A percentile compares a stretch with the other conserved stretches of the same genome.
Conservation (phyloP, 148 eudicot genomes). For the Chenopodium quinoa region DNA sequence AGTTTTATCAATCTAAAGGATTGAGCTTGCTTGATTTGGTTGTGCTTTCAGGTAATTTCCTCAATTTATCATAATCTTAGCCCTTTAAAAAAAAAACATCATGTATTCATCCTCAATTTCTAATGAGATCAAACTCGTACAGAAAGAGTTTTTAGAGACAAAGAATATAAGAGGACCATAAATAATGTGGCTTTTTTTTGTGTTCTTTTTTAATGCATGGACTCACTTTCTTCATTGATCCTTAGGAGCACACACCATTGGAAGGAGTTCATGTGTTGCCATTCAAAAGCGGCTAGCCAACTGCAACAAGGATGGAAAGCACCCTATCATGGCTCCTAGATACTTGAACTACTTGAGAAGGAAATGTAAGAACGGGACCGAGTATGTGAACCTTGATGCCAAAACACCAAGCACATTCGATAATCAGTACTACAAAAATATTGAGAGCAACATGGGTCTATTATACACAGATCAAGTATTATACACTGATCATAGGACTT, state of each 20-base stretch:
- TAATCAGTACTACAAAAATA: constrained; percentile 51
- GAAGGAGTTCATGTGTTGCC: constrained; percentile 60
- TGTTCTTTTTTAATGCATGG: too few species aligned
- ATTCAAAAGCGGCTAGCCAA: constrained; percentile 51
- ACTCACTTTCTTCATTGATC: background rate
- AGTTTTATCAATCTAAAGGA: constrained; percentile 71
- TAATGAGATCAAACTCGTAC: too few species aligned
- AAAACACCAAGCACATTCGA: constrained; percentile 54
- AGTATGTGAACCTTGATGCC: constrained; percentile 55
- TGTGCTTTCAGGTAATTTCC: constrained; percentile 63
- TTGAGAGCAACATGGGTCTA: constrained; percentile 59
- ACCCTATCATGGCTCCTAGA: constrained; percentile 38
- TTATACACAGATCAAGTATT: constrained; percentile 63
- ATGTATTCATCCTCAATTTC: too few species aligned
- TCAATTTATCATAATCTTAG: background rate
- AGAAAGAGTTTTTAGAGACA: too few species aligned
- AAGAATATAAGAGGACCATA: too few species aligned
- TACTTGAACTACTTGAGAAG: constrained; percentile 65
- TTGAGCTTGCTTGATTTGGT: constrained; percentile 55
- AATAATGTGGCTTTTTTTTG: too few species aligned
- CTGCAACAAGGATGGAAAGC: constrained; percentile 49
- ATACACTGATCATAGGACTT: constrained; percentile 57
- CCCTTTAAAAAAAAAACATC: too few species aligned
- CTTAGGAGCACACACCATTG: constrained; percentile 70
- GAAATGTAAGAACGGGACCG: constrained; percentile 55